These are phyloP conservation scores for Cutaneotrichosporon sp. DNA, from an alignment of 1,284 basidiomycete species.

Conservation along the genomic window DNA sequence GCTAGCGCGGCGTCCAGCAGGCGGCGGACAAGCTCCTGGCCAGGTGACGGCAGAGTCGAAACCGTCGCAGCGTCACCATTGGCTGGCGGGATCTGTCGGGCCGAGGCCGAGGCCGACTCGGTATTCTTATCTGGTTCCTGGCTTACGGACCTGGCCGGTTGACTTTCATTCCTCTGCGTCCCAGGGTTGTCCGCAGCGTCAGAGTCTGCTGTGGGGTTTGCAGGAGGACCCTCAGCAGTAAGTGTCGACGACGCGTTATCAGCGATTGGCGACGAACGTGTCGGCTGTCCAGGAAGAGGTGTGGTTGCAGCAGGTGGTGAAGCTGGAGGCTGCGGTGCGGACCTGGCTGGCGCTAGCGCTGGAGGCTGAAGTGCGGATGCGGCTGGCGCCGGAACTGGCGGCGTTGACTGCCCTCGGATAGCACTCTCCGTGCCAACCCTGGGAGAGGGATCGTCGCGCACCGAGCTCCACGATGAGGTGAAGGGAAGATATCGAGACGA, in stretches of 20 bases:
- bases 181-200: background rate
- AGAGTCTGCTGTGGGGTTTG: background rate
- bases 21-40: conserved; percentile 7
- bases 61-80: background rate
- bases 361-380: background rate
- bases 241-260: background rate
- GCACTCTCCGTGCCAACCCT: background rate
- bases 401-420: background rate
- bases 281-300: background rate
- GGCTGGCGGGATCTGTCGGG: background rate
- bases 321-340: background rate
- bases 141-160: conserved; percentile 13
- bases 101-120: background rate
- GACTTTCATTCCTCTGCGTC: background rate
- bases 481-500: background rate
- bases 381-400: background rate
- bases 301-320: background rate
- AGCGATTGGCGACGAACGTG: background rate
- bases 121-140: conserved; percentile 12
- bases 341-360: background rate
- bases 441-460: background rate
- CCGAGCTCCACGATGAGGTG: background rate
- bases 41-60: background rate
- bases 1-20: conserved; percentile 21
- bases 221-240: background rate